Percentiles rank a stretch among this genome's conserved stretches.
Evolutionary conservation across 208 protist genomes (phyloP).

Genomic region (Acanthamoeba polyphaga): DNA sequence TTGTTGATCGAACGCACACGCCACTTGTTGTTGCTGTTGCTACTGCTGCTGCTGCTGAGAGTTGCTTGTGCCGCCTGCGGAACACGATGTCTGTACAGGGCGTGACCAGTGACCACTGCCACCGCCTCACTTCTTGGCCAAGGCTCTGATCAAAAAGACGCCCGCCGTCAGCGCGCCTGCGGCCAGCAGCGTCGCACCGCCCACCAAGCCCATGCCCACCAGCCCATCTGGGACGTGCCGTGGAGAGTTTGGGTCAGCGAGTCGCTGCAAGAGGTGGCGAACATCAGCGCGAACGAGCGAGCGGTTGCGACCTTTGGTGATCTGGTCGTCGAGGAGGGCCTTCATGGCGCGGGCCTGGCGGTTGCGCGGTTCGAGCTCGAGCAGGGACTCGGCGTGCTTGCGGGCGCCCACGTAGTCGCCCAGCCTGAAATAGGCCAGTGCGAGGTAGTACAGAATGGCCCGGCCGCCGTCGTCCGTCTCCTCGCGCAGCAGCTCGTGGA

Average conservation of each 20-base stretch:
- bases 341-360: slow-evolving; percentile 60
- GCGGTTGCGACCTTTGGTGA: slow-evolving; percentile 53
- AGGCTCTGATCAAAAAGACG: slow-evolving; percentile 13
- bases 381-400: slow-evolving; percentile 3
- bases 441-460: slow-evolving; percentile 54
- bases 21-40: too few species aligned
- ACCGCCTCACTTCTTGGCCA: slow-evolving; percentile 26
- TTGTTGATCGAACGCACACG: neutral
- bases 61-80: too few species aligned
- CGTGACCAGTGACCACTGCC: too few species aligned
- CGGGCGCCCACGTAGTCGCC: slow-evolving; percentile 21
- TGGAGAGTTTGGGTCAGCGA: neutral
- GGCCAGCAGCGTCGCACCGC: neutral
- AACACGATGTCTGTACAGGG: neutral
- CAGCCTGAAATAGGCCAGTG: slow-evolving; percentile 35
- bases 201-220: slow-evolving; percentile 47
- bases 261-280: neutral
- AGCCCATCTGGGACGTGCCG: neutral
- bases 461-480: slow-evolving; percentile 14
- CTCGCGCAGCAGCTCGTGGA: neutral
- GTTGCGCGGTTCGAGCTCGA: slow-evolving; percentile 10
- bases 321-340: slow-evolving; percentile 41
- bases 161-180: slow-evolving; percentile 13
- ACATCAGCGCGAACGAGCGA: neutral
- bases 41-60: too few species aligned